These are phyloP conservation scores for Spinacia oleracea DNA, from an alignment of 179 eudicot genomes.

Conservation along the genomic window DNA sequence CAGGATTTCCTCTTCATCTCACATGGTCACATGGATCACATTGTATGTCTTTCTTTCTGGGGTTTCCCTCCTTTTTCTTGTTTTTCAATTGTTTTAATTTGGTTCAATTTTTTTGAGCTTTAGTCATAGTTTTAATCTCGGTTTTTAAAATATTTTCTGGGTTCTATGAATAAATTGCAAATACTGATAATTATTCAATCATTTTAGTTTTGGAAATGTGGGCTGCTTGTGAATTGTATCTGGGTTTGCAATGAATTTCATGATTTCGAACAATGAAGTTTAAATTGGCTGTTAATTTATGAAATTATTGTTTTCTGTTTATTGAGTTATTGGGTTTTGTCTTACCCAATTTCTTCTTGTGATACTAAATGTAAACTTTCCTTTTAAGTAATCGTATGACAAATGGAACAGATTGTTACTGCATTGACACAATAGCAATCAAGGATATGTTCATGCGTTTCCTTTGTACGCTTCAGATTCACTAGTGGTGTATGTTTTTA, in stretches of 20 bases:
- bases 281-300: background rate
- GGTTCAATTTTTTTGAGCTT: background rate
- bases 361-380: too few relatives aligned
- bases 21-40: conserved; percentile 97
- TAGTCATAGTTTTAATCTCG: background rate
- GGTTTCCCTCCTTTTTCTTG: background rate
- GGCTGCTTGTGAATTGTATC: background rate
- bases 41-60: conserved; percentile 38
- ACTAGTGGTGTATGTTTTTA: background rate
- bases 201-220: background rate
- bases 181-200: background rate
- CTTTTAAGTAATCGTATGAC: background rate
- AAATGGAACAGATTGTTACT: background rate
- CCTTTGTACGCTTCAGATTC: background rate
- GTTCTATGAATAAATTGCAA: background rate
- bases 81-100: background rate
- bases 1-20: conserved; percentile 89
- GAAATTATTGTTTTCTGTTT: background rate
- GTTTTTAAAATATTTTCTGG: background rate
- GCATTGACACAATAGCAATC: background rate
- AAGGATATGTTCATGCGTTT: background rate
- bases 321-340: too few relatives aligned
- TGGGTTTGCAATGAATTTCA: background rate
- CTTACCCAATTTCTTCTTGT: too few relatives aligned
- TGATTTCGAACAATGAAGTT: background rate